Base-by-base conservation (phyloP, 108 stramenopile genomes). In the Fistulifera pelliculosa region DNA sequence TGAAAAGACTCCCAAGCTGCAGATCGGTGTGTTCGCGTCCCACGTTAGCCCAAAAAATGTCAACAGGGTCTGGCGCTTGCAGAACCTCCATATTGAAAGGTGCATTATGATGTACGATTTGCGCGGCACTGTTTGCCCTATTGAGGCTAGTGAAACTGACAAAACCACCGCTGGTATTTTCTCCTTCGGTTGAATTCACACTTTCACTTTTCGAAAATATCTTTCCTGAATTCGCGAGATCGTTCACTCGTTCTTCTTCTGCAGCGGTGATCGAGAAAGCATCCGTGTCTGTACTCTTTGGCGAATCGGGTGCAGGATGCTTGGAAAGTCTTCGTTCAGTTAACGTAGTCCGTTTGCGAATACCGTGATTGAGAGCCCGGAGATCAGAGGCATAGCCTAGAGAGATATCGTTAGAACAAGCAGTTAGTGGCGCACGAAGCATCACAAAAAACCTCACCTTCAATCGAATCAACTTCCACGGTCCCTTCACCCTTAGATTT, bases 11-110 rank as follows among this genome's bases (percentile, higher is more conserved):
- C 18, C 75, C 75, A 14, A 65, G 24, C 41, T 72, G 67, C 15
- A 60, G 19, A 49, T 60, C 58, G 22, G 48, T 42, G 45, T 67
- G 62, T 8, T 60, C 18, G 43, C 47, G 41, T 11, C 74, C 66
- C 28, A 75, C 66, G 31, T 75, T 75, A 17, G 38, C 45, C 74
- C 74, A 75, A 45, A 43, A 66, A 1, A 66, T 28, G 23, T 68
- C 59, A n/a, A 56, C 45, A n/a, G 67, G 58, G 16, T 64, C 51
- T 21, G 58, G 60, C n/a, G 69, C 60, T 27, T 61, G 54, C 17
- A 23, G 11, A 24, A 65, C 53, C 22, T 70, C 57, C 54, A 70
- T 58, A 15, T 16, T 19, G 24, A 64, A 70, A 10, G 70, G 70
- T 27, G 45, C 63, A 12, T 47, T 27, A 35, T 66, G 49, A 18